phyloP scores from a whole-genome alignment of 805 yeast species.

The Nakazawaea wickerhamii region DNA sequence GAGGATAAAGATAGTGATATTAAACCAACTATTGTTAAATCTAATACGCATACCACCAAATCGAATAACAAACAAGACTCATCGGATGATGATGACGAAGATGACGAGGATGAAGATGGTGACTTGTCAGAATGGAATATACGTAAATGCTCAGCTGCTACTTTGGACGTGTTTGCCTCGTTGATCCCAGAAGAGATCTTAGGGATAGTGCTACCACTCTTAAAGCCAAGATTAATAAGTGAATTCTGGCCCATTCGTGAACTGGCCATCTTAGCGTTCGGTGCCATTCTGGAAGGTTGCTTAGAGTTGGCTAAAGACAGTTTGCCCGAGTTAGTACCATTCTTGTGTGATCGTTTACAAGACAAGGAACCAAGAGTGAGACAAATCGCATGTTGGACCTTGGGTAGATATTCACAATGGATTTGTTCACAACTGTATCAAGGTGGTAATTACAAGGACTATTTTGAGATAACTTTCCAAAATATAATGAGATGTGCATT shows the following conservation, averaged over 20 bases:
- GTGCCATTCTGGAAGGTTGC: slow-evolving; percentile 92
- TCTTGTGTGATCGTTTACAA: slow-evolving; percentile 68
- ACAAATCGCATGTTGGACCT: slow-evolving; percentile 93
- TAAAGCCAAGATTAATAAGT: slow-evolving; percentile 65
- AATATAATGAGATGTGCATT: slow-evolving; percentile 69
- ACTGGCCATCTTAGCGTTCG: slow-evolving; percentile 89
- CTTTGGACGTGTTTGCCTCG: slow-evolving; percentile 76
- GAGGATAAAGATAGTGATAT: slow-evolving; percentile 88
- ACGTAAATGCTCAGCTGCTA: slow-evolving; percentile 91
- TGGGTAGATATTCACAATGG: slow-evolving; percentile 82
- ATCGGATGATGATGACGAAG: slow-evolving; percentile 61
- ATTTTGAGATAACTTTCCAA: slow-evolving; percentile 72
- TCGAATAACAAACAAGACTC: slow-evolving; percentile 17
- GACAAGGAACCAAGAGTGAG: slow-evolving; percentile 82
- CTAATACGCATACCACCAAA: slow-evolving; percentile 32
- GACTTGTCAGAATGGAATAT: slow-evolving; percentile 80
- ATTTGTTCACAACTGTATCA: slow-evolving; percentile 62
- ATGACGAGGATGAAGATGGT: slow-evolving; percentile 66
- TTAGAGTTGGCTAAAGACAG: slow-evolving; percentile 63
- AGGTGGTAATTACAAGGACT: slow-evolving; percentile 57
- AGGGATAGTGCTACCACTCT: slow-evolving; percentile 61
- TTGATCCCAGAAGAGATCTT: slow-evolving; percentile 64
- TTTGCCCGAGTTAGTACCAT: slow-evolving; percentile 78
- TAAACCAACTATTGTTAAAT: slow-evolving; percentile 71
- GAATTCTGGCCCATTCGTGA: slow-evolving; percentile 86